A percentile compares a stretch with the other conserved stretches of the same genome.
Evolutionary conservation across 306 rosid species (phyloP).

Genomic region (Begonia fuchsioides): DNA sequence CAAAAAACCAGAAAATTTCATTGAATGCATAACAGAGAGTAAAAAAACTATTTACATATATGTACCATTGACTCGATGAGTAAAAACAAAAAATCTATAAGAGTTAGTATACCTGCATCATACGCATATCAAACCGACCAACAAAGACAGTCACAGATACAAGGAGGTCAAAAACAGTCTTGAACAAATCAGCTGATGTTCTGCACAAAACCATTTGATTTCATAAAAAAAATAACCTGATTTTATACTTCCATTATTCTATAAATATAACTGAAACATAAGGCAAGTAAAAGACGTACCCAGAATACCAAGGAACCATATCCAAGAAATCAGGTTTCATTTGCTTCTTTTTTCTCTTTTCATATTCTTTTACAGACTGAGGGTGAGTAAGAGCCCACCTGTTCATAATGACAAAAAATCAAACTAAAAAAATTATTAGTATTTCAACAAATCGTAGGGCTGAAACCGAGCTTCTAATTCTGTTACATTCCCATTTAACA

Average conservation of each 20-base stretch:
- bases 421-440: neutral
- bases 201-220: constrained; percentile 37
- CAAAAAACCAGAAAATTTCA: too few species aligned
- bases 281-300: constrained; percentile 28
- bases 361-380: constrained; percentile 63
- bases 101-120: constrained; percentile 75
- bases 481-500: neutral
- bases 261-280: constrained; percentile 5
- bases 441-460: neutral
- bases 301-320: constrained; percentile 99
- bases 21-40: too few species aligned
- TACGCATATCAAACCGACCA: constrained; percentile 98
- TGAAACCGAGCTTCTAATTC: neutral
- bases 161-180: constrained; percentile 91
- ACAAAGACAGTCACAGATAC: constrained; percentile 95
- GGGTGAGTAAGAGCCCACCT: constrained; percentile 99
- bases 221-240: constrained; percentile 15
- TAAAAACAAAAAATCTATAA: too few species aligned
- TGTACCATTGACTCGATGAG: too few species aligned
- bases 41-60: too few species aligned
- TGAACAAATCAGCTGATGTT: constrained; percentile 97
- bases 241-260: neutral
- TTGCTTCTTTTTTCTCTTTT: constrained; percentile 72
- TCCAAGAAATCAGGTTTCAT: constrained; percentile 88
- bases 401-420: constrained; percentile 6